Percentiles rank a stretch among this genome's conserved stretches.
Conservation (phyloP, 2,329 filamentous ascomycete species). For the Penicillium psychrosexuale region DNA sequence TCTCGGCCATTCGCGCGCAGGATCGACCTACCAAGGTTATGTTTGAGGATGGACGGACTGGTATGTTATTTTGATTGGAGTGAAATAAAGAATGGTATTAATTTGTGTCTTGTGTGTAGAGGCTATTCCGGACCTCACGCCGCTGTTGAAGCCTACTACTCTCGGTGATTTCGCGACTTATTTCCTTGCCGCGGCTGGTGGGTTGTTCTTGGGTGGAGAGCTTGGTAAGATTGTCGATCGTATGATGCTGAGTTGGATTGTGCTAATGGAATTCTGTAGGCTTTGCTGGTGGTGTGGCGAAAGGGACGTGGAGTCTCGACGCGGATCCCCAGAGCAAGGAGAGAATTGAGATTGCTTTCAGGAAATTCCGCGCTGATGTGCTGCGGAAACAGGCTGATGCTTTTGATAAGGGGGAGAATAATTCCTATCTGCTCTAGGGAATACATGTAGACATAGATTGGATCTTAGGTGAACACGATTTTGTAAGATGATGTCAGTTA, state of each 20-base stretch:
- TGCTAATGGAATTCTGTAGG: slow-evolving; percentile 35
- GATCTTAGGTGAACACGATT: not conserved
- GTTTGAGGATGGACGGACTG: slow-evolving; percentile 60
- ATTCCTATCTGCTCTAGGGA: slow-evolving; percentile 23
- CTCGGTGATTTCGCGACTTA: slow-evolving; percentile 62
- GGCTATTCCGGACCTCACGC: slow-evolving; percentile 59
- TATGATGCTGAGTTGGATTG: too few species aligned
- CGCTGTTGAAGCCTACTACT: slow-evolving; percentile 55
- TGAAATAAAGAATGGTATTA: not conserved
- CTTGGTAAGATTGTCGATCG: slow-evolving; percentile 27
- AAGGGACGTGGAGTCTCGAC: slow-evolving; percentile 53
- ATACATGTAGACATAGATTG: not conserved
- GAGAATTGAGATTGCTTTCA: slow-evolving; percentile 62
- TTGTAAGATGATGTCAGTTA: not conserved
- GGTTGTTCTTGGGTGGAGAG: slow-evolving; percentile 64
- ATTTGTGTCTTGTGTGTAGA: slow-evolving; percentile 41
- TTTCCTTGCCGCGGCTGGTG: slow-evolving; percentile 60
- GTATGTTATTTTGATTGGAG: slow-evolving; percentile 35
- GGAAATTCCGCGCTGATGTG: slow-evolving; percentile 61
- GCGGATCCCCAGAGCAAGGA: slow-evolving; percentile 53
- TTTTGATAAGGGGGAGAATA: slow-evolving; percentile 47
- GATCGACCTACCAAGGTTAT: slow-evolving; percentile 61
- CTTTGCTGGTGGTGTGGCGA: slow-evolving; percentile 55
- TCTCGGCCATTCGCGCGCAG: slow-evolving; percentile 58
- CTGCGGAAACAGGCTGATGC: slow-evolving; percentile 57